phyloP scores from a whole-genome alignment of 768 basidiomycete species.

The Hericium erinaceus region DNA sequence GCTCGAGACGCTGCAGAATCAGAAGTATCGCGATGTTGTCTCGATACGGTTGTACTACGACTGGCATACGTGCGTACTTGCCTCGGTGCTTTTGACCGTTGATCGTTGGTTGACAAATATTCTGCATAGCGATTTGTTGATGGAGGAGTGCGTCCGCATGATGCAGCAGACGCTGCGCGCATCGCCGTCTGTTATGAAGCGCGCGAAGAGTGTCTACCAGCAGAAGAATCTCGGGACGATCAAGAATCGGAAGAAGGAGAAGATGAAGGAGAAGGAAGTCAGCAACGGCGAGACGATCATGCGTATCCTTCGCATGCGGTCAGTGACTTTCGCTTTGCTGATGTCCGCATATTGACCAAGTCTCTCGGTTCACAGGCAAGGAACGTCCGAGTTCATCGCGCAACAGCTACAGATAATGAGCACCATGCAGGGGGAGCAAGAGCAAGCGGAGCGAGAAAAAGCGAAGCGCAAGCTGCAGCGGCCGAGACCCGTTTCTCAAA shows the following conservation, averaged over 20 bases:
- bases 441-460: constrained; percentile 54
- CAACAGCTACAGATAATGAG: constrained; percentile 80
- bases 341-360: background rate
- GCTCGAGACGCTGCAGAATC: constrained; percentile 79
- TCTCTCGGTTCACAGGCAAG: constrained; percentile 37
- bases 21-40: constrained; percentile 87
- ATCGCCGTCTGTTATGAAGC: constrained; percentile 71
- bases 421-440: constrained; percentile 77
- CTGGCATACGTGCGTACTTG: constrained; percentile 68
- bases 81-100: background rate
- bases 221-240: constrained; percentile 97
- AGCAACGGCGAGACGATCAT: constrained; percentile 83
- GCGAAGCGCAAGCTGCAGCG: constrained; percentile 53
- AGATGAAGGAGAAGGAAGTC: constrained; percentile 69
- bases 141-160: constrained; percentile 93
- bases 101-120: constrained; percentile 8
- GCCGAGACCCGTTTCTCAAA: constrained; percentile 26
- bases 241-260: constrained; percentile 87
- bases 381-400: constrained; percentile 78
- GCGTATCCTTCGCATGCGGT: constrained; percentile 94
- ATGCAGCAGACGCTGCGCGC: constrained; percentile 82
- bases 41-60: constrained; percentile 94
- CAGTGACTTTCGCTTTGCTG: constrained; percentile 15
- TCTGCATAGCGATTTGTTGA: constrained; percentile 57
- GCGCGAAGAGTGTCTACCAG: constrained; percentile 85